Base-by-base conservation (phyloP, 225 moss, liverwort and hornwort species). In the Pseudoscleropodium purum region DNA sequence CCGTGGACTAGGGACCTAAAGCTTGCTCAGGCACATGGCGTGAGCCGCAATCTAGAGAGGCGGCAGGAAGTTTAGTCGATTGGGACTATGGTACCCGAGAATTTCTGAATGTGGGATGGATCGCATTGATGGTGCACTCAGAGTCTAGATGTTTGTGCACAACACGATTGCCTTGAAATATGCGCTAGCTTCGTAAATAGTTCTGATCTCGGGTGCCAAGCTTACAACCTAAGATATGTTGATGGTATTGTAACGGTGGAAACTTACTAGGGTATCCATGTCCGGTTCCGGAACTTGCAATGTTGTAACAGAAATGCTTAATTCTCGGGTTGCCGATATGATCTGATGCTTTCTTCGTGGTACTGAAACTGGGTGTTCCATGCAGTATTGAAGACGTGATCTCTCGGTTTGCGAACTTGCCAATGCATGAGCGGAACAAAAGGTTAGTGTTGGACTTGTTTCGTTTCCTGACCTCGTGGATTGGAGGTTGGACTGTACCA, bases 301-400 rank as follows among this genome's bases (percentile, higher is more conserved):
- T 84, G 34, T 77, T 39, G 68, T 25, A 15, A 10, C 37, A 59
- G 43, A n/a, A 49, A n/a, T 51, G 61, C 60, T 37, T 36, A 70
- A 61, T 80, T 85, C 51, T 84, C 57, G 56, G 65, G 70, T 45
- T 79, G 61, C 68, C 33, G 31, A 75, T 41, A 20, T 43, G 86
- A 82, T 79, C 88, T 73, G 51, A 52, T 79, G 24, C 41, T 37
- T 66, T n/a, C 62, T 86, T 70, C 34, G 57, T 88, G 70, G 39
- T 57, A 31, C 52, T 86, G 31, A 65, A n/a, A 51, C 62, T 82
- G 64, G 87, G 57, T 89, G 56, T 59, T 70, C 76, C 82, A 87
- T 88, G 89, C 94, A 94, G 94, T 86, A 93, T 94, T 36, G 93
- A 94, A 79, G 93, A 94, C 77, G 94, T 94, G 89, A 94, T 94